Evolutionary conservation across 23 red algal species (phyloP).

Genomic region (Agarophyton chilense): DNA sequence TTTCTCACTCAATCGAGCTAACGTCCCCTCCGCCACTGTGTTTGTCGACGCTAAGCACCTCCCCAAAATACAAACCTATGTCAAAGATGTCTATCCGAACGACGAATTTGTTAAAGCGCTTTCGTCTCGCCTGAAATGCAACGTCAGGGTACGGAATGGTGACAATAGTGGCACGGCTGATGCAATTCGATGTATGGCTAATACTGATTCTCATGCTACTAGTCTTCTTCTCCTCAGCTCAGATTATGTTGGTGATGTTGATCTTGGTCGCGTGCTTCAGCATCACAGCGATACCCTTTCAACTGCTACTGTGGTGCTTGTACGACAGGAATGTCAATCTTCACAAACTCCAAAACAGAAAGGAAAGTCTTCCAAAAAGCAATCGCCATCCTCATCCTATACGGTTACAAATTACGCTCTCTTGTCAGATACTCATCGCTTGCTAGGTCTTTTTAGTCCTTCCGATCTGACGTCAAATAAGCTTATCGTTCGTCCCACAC

Average conservation of each 20-base stretch:
- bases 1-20: slow-evolving; percentile 21
- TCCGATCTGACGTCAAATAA: slow-evolving; percentile 11
- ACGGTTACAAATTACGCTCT: slow-evolving; percentile 39
- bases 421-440: slow-evolving; percentile 4
- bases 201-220: not conserved
- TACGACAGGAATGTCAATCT: not conserved
- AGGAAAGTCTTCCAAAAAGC: not conserved
- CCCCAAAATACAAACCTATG: not conserved
- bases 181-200: not conserved
- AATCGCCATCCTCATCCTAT: not conserved
- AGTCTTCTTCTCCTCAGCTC: slow-evolving; percentile 29
- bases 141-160: not conserved
- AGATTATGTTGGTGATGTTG: slow-evolving; percentile 40
- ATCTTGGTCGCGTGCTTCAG: slow-evolving; percentile 5
- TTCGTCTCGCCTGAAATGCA: not conserved
- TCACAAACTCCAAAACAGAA: slow-evolving; percentile 3
- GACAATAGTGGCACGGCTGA: slow-evolving; percentile 9
- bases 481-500: slow-evolving; percentile 11
- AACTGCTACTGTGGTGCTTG: slow-evolving; percentile 31
- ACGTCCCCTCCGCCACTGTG: slow-evolving; percentile 19
- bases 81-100: not conserved
- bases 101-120: not conserved
- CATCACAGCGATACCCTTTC: not conserved
- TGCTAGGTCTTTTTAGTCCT: slow-evolving; percentile 20
- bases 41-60: not conserved